These are phyloP conservation scores for Ceriops zippeliana DNA, from an alignment of 345 rosid species.

Conservation along the genomic window DNA sequence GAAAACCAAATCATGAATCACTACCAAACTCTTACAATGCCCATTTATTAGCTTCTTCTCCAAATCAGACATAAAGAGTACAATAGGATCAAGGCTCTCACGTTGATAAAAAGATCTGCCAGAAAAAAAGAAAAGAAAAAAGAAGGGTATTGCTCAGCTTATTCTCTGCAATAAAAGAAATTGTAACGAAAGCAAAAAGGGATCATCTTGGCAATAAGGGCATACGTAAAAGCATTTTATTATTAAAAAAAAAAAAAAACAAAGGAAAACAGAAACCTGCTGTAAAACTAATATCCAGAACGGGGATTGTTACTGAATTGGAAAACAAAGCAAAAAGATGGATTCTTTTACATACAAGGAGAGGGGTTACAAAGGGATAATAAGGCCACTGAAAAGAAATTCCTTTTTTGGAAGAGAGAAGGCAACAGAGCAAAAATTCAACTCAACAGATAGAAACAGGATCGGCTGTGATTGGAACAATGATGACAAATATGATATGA, in stretches of 20 bases:
- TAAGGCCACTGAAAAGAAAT: not conserved
- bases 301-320: slow-evolving; percentile 12
- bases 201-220: too few relatives aligned
- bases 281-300: not conserved
- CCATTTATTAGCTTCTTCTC: slow-evolving; percentile 23
- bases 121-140: not conserved
- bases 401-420: not conserved
- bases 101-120: slow-evolving; percentile 2
- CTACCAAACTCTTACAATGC: slow-evolving; percentile 20
- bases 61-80: slow-evolving; percentile 17
- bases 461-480: slow-evolving; percentile 6
- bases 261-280: not conserved
- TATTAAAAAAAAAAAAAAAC: too few relatives aligned
- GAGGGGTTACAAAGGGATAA: not conserved
- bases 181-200: too few relatives aligned
- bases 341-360: too few relatives aligned
- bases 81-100: not conserved
- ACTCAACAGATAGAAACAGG: not conserved
- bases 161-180: slow-evolving; percentile 12
- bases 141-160: not conserved
- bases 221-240: not conserved
- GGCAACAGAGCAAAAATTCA: not conserved
- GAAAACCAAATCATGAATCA: slow-evolving; percentile 23
- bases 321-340: not conserved
- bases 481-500: not conserved